These are phyloP conservation scores for Trametes coccinea DNA, from an alignment of 768 basidiomycete genomes.

Conservation along the genomic window DNA sequence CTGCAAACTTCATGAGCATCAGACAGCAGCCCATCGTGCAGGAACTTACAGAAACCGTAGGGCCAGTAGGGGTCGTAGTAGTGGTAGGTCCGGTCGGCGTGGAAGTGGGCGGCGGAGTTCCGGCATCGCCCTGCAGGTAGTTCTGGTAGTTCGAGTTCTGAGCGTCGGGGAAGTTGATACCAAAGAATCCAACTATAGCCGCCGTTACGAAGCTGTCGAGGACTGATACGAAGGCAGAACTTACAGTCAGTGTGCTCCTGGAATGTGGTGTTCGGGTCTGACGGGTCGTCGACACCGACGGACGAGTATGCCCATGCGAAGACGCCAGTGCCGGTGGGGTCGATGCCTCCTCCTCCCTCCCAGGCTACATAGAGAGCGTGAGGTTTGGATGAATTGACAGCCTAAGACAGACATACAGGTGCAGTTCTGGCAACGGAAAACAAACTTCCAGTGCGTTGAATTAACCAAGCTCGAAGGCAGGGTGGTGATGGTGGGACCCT, in stretches of 20 bases:
- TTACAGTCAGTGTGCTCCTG: conserved; percentile 60
- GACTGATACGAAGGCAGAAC: conserved; percentile 18
- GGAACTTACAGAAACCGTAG: conserved; percentile 33
- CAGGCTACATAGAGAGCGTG: conserved; percentile 35
- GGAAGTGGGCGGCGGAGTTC: conserved; percentile 29
- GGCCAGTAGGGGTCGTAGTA: conserved; percentile 36
- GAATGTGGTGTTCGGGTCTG: conserved; percentile 53
- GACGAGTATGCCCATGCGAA: conserved; percentile 54
- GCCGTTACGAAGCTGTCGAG: neutral
- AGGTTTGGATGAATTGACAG: neutral
- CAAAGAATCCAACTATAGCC: conserved; percentile 57
- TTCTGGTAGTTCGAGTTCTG: conserved; percentile 45
- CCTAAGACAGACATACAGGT: conserved; percentile 42
- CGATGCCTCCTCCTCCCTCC: conserved; percentile 39
- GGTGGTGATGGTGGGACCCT: conserved; percentile 53
- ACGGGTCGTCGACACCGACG: conserved; percentile 47
- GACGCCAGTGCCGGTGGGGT: conserved; percentile 37
- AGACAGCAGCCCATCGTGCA: neutral
- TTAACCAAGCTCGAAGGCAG: conserved; percentile 53
- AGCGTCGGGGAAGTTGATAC: conserved; percentile 50
- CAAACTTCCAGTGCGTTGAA: conserved; percentile 67
- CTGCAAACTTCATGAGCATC: conserved; percentile 25
- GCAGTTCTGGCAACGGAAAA: conserved; percentile 68
- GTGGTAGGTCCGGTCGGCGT: conserved; percentile 36
- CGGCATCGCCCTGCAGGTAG: conserved; percentile 52